These are phyloP conservation scores for Dothideomycetidae sp. DNA, from an alignment of 2,329 filamentous ascomycete genomes.

Conservation along the genomic window DNA sequence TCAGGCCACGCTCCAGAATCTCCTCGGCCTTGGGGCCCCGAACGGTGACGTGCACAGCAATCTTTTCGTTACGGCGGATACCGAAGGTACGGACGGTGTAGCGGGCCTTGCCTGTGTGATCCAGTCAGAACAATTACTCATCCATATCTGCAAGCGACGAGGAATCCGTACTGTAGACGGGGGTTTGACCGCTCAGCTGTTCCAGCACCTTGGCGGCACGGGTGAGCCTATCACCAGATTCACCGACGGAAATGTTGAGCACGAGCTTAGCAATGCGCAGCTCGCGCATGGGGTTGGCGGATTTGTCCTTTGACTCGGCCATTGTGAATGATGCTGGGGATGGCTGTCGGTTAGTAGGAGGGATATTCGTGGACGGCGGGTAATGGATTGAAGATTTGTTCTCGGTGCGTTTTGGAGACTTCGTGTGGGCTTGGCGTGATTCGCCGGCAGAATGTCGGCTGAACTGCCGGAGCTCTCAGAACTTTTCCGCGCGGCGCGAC, in stretches of 20 bases:
- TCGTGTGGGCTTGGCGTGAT: slow-evolving; percentile 6
- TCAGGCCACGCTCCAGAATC: slow-evolving; percentile 99
- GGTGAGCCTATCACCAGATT: slow-evolving; percentile 99
- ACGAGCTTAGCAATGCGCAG: slow-evolving; percentile 99
- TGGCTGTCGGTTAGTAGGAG: too few species aligned
- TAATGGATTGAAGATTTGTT: slow-evolving; percentile 5
- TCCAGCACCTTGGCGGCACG: slow-evolving; percentile 99
- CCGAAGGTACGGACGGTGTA: slow-evolving; percentile 99
- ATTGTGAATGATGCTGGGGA: not conserved
- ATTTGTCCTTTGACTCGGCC: slow-evolving; percentile 46
- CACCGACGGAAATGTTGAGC: slow-evolving; percentile 98
- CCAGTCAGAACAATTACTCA: slow-evolving; percentile 12
- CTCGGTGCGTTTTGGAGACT: not conserved
- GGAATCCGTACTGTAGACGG: slow-evolving; percentile 75
- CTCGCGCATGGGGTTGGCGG: slow-evolving; percentile 97
- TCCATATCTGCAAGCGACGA: not conserved
- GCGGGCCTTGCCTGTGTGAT: slow-evolving; percentile 75
- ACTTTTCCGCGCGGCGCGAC: slow-evolving; percentile 7
- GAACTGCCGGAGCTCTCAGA: slow-evolving; percentile 4
- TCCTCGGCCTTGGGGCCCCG: slow-evolving; percentile 98
- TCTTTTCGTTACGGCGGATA: slow-evolving; percentile 99
- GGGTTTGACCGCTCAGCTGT: slow-evolving; percentile 98
- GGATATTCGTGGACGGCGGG: too few species aligned
- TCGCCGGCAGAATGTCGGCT: slow-evolving; percentile 6
- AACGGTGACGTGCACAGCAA: slow-evolving; percentile 97